Evolutionary conservation across 192 early-diverging fungal genomes (phyloP).

Genomic region (Linnemannia exigua): DNA sequence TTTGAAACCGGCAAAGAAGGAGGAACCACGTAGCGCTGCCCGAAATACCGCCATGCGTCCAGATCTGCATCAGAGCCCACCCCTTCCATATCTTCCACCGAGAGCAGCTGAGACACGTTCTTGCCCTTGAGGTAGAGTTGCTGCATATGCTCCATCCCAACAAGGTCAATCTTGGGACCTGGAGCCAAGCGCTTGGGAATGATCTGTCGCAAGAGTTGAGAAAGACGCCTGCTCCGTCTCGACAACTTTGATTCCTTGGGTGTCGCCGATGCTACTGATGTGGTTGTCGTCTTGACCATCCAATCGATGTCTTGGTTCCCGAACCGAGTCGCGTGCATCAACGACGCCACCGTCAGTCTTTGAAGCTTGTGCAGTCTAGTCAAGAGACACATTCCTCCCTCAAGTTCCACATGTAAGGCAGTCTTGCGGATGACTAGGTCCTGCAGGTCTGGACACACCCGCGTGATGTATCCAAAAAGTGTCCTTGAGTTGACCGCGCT

Average conservation of each 20-base stretch:
- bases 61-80: constrained; percentile 5
- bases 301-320: background rate
- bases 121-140: constrained; percentile 1
- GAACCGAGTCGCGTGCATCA: constrained; percentile 6
- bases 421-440: background rate
- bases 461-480: background rate
- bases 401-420: background rate
- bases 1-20: background rate
- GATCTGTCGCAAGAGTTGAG: background rate
- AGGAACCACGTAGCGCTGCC: background rate
- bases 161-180: background rate
- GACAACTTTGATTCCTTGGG: background rate
- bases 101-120: background rate
- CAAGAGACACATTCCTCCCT: constrained; percentile 1
- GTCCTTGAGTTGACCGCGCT: background rate
- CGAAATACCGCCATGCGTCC: background rate
- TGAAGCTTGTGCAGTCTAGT: background rate
- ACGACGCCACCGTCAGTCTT: background rate
- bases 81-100: background rate
- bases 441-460: background rate
- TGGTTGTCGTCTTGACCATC: background rate
- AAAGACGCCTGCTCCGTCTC: background rate
- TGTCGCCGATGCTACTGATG: background rate
- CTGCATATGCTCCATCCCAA: background rate
- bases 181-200: background rate